Evolutionary conservation across 2,329 filamentous ascomycete genomes (phyloP), one percentile per base, ranked within the genome.

Genomic region (Exophiala alcalophila): DNA sequence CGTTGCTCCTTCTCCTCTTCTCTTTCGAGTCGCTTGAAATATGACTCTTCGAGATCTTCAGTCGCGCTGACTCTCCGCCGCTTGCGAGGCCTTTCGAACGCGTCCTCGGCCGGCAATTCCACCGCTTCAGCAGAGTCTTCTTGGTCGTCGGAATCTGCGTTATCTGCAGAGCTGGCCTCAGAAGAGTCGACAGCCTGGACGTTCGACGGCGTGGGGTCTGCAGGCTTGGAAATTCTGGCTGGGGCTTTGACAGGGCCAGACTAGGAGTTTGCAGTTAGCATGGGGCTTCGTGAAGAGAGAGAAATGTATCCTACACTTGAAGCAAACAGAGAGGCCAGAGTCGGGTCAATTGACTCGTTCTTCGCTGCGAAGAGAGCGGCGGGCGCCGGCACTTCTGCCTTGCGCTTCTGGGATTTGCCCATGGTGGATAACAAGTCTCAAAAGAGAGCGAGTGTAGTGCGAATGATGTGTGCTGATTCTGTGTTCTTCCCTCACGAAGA

Each of bases 311-410:
- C 69, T 75, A 87, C 84, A 71, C 84, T 88, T 44, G 74, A 71
- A 44, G 81, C 75, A 66, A 89, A 89, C 26, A 89, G 73, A 49
- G 82, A 80, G 58, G 81, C 74, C 54, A 89, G 70, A 42, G 73
- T 68, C 61, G 84, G 82, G 69, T 89, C 84, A 47, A 88, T 71
- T 47, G 73, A 71, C 62, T 38, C 38, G n/a, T 41, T 33, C 33
- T 39, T 50, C n/a, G 45, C 42, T 12, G 26, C 30, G 19, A 50
- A 24, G 18, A 11, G 19, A 9, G 20, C 2, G 14, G 31, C 30
- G n/a, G 21, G 12, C 38, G 20, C 38, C 15, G 21, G 12, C 38
- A 18, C 38, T 20, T 15, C 10, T 32, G 16, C 21, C 11, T 40
- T 41, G n/a, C 16, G 4, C 21, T 41, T 31, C 26, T 47, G 40